Evolutionary conservation across 805 yeast genomes (phyloP).

Genomic region (Metschnikowia chrysomelidarum): DNA sequence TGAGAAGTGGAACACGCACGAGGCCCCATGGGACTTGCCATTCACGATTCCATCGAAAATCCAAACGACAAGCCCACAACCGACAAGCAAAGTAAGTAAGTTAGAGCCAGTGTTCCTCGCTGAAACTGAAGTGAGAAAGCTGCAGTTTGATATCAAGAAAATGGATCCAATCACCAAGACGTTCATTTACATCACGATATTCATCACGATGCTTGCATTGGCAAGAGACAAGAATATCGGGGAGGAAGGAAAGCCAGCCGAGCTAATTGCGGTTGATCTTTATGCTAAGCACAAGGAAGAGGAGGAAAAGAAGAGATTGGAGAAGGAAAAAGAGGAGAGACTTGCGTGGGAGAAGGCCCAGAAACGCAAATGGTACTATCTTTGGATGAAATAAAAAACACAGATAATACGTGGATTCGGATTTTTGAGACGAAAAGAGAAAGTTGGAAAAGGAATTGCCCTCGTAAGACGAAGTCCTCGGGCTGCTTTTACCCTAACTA

Average conservation of each 20-base stretch:
- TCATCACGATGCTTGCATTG: conserved; percentile 51
- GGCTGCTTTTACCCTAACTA: no score
- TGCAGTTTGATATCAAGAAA: conserved; percentile 46
- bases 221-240: conserved; percentile 54
- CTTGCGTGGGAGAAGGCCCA: conserved; percentile 13
- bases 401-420: no score
- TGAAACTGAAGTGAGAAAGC: conserved; percentile 43
- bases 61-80: conserved; percentile 24
- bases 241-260: conserved; percentile 42
- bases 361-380: conserved; percentile 54
- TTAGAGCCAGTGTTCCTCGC: conserved; percentile 42
- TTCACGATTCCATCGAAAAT: conserved; percentile 43
- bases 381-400: conserved; percentile 45
- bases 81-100: conserved; percentile 25
- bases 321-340: conserved; percentile 14
- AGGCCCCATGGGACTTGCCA: conserved; percentile 60
- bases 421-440: no score
- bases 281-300: conserved; percentile 28
- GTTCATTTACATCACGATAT: conserved; percentile 47
- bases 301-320: conserved; percentile 17
- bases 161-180: conserved; percentile 59
- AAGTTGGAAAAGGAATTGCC: no score
- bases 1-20: conserved; percentile 40
- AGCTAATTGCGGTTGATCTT: conserved; percentile 37
- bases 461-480: no score